Percentiles rank a stretch among this genome's conserved stretches.
phyloP scores from a whole-genome alignment of 2,329 filamentous ascomycete species.

The Pyrenochaeta sp. region DNA sequence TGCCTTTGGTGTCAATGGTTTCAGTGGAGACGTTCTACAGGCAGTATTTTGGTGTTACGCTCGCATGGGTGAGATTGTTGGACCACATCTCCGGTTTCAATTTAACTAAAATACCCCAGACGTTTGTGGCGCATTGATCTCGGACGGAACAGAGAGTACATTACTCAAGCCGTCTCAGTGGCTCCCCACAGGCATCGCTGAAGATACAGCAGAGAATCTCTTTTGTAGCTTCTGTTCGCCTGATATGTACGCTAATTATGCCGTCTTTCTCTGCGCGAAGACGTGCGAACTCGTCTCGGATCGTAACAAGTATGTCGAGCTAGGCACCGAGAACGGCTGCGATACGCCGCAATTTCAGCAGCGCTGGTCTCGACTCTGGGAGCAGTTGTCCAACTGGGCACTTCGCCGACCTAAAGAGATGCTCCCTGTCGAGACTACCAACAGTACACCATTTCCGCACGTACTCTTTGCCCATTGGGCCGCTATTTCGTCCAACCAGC shows the following conservation, averaged over 20 bases:
- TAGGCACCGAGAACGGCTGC: constrained; percentile 58
- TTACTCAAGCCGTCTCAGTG: constrained; percentile 60
- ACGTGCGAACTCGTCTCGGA: constrained; percentile 60
- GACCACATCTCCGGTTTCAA: neutral
- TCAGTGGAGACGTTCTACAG: constrained; percentile 59
- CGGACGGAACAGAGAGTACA: constrained; percentile 56
- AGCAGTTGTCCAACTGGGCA: constrained; percentile 61
- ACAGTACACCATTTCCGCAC: constrained; percentile 58
- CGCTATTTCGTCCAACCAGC: constrained; percentile 65
- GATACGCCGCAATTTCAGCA: constrained; percentile 51
- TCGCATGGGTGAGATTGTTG: constrained; percentile 54
- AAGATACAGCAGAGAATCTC: constrained; percentile 34
- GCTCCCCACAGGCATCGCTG: constrained; percentile 46
- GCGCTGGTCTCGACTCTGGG: constrained; percentile 61
- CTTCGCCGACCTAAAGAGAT: constrained; percentile 58
- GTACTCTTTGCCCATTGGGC: constrained; percentile 64
- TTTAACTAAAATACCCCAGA: constrained; percentile 35
- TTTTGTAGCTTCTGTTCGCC: constrained; percentile 50
- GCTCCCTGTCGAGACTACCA: constrained; percentile 55
- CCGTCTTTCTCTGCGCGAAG: constrained; percentile 59
- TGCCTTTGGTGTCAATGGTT: constrained; percentile 61
- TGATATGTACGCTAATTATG: constrained; percentile 61
- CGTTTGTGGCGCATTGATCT: constrained; percentile 63
- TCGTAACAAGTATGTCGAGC: constrained; percentile 59
- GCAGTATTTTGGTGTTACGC: constrained; percentile 66